phyloP scores from a whole-genome alignment of 2,329 filamentous ascomycete species.

The Decorospora gaudefroyi region DNA sequence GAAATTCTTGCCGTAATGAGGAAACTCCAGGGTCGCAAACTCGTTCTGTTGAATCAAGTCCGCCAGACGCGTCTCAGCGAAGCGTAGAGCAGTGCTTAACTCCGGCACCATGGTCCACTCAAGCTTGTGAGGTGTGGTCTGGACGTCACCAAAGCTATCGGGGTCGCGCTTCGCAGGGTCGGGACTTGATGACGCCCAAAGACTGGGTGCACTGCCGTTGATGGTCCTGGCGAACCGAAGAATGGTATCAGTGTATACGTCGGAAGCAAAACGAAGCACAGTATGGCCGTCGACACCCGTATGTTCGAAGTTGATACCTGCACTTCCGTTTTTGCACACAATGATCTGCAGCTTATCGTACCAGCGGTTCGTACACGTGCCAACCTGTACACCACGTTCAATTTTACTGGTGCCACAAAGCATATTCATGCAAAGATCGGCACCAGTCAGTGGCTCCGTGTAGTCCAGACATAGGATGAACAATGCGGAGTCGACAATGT shows the following conservation, averaged over 20 bases:
- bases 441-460: constrained; percentile 77
- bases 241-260: constrained; percentile 97
- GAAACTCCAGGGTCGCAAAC: constrained; percentile 88
- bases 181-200: constrained; percentile 89
- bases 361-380: constrained; percentile 97
- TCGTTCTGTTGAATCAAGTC: constrained; percentile 97
- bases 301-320: constrained; percentile 98
- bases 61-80: constrained; percentile 90
- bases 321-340: constrained; percentile 97
- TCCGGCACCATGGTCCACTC: constrained; percentile 98
- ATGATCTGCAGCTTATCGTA: constrained; percentile 99
- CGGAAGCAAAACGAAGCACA: constrained; percentile 91
- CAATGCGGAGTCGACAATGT: constrained; percentile 90
- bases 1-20: constrained; percentile 91
- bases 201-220: constrained; percentile 86
- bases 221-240: constrained; percentile 93
- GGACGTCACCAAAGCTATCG: constrained; percentile 88
- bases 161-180: constrained; percentile 92
- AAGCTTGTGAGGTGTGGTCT: constrained; percentile 90
- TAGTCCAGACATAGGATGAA: constrained; percentile 94
- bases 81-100: constrained; percentile 85
- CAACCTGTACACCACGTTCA: constrained; percentile 90
- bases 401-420: constrained; percentile 93
- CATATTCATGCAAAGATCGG: constrained; percentile 97
- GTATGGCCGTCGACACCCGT: constrained; percentile 98